Evolutionary conservation across 169 alveolate species (phyloP), one percentile per base, ranked within the genome.

Genomic region (Cytauxzoon felis): DNA sequence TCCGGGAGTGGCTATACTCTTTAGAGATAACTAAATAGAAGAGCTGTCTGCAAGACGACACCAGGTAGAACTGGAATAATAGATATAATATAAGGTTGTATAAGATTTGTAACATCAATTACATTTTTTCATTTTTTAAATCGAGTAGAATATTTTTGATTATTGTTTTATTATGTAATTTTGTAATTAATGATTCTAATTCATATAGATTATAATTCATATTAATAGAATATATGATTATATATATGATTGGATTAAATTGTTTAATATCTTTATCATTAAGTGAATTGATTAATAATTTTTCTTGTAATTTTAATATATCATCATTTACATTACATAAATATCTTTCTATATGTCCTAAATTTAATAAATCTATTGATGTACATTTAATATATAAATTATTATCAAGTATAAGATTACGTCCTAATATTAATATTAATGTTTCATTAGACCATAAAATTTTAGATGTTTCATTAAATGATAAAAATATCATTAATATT

Each of bases 341-440:
- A 61, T 54, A 63, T 47, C 59, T 23, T 27, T 23, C 0, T 6
- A 62, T 54, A 48, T 11, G 21, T 6, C 82, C 82, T 21, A 72
- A 63, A 9, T 53, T 27, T 30, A 72, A 7, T 5, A 27, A 13
- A 5, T 59, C 78, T 29, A 26, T 32, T 23, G 71, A 30, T 1
- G 47, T 51, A 27, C 73, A 72, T 16, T 19, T 2, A n/a, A 61
- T 42, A 36, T 61, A 66, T 61, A 8, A 16, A 0, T 68, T 72
- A 23, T n/a, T 23, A 41, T 72, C 82, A 41, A 72, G 41, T 18
- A 36, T 13, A 30, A 62, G 36, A 47, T 72, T 72, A 13, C 82
- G 21, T 7, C 82, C 82, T 21, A 72, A 29, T 32, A 72, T 52
- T n/a, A 51, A 23, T 78, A 72, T 72, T 36, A 72, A 68, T 26